Evolutionary conservation across 768 basidiomycete genomes (phyloP), one percentile per base, ranked within the genome.

Genomic region (Gyrodon lividus): DNA sequence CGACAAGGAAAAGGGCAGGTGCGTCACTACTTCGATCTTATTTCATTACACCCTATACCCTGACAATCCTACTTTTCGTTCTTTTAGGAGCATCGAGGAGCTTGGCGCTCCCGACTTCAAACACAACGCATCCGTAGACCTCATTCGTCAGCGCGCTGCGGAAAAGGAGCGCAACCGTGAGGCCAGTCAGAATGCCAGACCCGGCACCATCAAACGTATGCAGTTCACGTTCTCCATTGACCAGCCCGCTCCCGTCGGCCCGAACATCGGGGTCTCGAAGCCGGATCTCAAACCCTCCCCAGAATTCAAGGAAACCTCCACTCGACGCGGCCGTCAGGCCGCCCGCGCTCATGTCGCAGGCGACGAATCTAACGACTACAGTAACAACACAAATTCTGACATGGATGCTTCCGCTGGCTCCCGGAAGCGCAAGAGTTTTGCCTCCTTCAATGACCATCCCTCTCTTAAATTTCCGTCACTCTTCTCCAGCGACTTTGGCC

Each of bases 1-100:
- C 61, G 91, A 93, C 78, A 91, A 89, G 74, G 91, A 93, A 74
- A 92, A 92, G 73, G 91, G 91, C 65, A 73, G 88, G 91, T 91
- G 45, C 57, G 89, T 80, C 34, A 22, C 26, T 28, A 6, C 45
- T 39, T 50, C 31, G 24, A 50, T 44, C 14, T 35, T 43, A 9
- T 48, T 31, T 31, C 22, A 23, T 34, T 30, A 47, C 43, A 16
- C 64, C 55, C 63, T 48, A 3, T 48, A 28, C 56, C 56, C 60
- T 64, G 30, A 60, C 49, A 0, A 8, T 3, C 6, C n/a, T 17
- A 20, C n/a, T 8, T 46, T 12, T 19, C n/a, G 39, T 26, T 31
- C 33, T 12, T 37, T 5, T 44, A 92, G 90, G 73, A 86, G 82
- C 68, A 92, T 92, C 66, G 85, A 87, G 65, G 87, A 91, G 67